A percentile compares a stretch with the other conserved stretches of the same genome.
phyloP scores from a whole-genome alignment of 768 basidiomycete genomes.

The Cystofilobasidium bisporidii region DNA sequence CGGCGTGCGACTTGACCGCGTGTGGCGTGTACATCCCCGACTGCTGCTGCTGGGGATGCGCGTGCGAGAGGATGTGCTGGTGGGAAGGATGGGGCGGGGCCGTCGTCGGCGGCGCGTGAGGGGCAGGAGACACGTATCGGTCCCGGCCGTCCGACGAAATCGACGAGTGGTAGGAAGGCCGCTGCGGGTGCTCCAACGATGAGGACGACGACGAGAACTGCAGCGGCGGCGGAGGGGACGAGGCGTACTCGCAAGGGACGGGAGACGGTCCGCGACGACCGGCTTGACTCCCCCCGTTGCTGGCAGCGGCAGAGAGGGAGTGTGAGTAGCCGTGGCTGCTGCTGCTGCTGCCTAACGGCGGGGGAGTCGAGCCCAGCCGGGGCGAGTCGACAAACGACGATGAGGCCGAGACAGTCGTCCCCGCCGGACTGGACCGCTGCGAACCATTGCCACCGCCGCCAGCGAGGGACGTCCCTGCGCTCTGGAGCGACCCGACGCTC shows the following conservation, averaged over 20 bases:
- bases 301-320: background rate
- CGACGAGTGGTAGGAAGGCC: background rate
- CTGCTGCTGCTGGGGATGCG: background rate
- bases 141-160: background rate
- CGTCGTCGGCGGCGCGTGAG: background rate
- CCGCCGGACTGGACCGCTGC: background rate
- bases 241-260: background rate
- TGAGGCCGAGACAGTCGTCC: background rate
- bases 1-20: no score
- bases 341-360: background rate
- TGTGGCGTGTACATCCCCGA: no score
- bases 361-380: background rate
- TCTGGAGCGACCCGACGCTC: no score
- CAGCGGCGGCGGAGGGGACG: background rate
- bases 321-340: no score
- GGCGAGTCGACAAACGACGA: background rate
- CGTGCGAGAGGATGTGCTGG: background rate
- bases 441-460: background rate
- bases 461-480: background rate
- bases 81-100: background rate
- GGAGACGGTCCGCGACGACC: background rate
- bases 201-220: no score
- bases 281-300: background rate
- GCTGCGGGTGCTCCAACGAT: background rate
- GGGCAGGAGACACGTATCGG: background rate